Evolutionary conservation across 2,329 filamentous ascomycete genomes (phyloP).

Genomic region (Colletotrichum trifolii): DNA sequence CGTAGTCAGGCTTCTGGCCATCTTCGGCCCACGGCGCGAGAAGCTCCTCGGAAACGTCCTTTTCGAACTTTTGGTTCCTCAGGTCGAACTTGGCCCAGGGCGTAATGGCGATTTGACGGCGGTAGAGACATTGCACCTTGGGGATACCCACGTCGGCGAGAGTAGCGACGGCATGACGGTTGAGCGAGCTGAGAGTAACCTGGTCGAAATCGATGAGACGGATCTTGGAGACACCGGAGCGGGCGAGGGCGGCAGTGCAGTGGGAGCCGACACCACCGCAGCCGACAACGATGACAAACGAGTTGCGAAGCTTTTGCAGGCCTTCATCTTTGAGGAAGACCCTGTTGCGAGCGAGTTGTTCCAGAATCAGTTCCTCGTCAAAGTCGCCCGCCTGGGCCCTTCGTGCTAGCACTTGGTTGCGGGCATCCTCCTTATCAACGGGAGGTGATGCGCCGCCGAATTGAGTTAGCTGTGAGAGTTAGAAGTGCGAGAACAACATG

Average conservation of each 20-base stretch:
- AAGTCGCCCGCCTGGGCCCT: slow-evolving; percentile 73
- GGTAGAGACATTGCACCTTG: slow-evolving; percentile 87
- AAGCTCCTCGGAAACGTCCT: slow-evolving; percentile 71
- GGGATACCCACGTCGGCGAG: slow-evolving; percentile 92
- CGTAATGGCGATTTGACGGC: slow-evolving; percentile 83
- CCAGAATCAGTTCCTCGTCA: slow-evolving; percentile 85
- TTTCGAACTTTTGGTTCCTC: slow-evolving; percentile 84
- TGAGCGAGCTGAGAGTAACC: slow-evolving; percentile 92
- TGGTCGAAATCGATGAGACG: slow-evolving; percentile 97
- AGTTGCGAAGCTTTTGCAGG: slow-evolving; percentile 79
- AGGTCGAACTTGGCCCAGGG: slow-evolving; percentile 95
- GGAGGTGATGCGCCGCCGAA: slow-evolving; percentile 65
- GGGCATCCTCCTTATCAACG: slow-evolving; percentile 69
- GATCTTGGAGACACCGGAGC: slow-evolving; percentile 89
- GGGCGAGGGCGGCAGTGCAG: slow-evolving; percentile 84
- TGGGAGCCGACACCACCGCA: slow-evolving; percentile 96
- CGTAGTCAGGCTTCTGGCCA: slow-evolving; percentile 78
- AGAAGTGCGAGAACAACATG: slow-evolving; percentile 22
- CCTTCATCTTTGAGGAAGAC: slow-evolving; percentile 90
- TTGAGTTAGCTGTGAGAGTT: slow-evolving; percentile 64
- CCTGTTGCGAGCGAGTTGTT: slow-evolving; percentile 92
- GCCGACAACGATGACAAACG: slow-evolving; percentile 91
- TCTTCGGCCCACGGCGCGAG: slow-evolving; percentile 73
- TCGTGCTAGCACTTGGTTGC: slow-evolving; percentile 67
- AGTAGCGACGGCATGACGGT: slow-evolving; percentile 95